A percentile compares a stretch with the other conserved stretches of the same genome.
Conservation (phyloP, 345 rosid species). For the Aquilaria yunnanensis region DNA sequence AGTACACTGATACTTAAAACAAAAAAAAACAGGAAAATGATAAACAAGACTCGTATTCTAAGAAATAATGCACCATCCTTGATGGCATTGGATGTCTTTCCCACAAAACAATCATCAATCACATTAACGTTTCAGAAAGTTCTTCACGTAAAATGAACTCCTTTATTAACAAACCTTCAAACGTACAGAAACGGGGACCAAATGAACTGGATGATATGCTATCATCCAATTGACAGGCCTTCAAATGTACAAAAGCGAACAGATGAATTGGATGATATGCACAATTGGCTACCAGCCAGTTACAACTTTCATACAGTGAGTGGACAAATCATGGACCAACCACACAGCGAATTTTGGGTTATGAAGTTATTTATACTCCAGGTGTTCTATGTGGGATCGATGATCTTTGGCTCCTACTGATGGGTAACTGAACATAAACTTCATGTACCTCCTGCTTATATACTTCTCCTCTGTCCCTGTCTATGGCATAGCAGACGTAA, state of each 20-base stretch:
- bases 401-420: conserved; percentile 53
- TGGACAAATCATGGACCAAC: conserved; percentile 16
- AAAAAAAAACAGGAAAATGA: no score
- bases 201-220: conserved; percentile 15
- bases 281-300: conserved; percentile 21
- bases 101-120: no score
- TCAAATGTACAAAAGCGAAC: conserved; percentile 19
- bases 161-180: conserved; percentile 30
- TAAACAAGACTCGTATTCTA: no score
- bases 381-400: conserved; percentile 24
- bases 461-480: conserved; percentile 79
- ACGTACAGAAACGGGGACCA: conserved; percentile 13
- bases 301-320: conserved; percentile 13
- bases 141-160: not conserved
- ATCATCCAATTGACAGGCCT: conserved; percentile 7
- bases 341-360: not conserved
- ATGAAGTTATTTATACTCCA: conserved; percentile 28
- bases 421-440: conserved; percentile 71
- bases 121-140: no score
- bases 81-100: no score
- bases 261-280: conserved; percentile 15
- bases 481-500: conserved; percentile 78
- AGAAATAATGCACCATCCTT: no score
- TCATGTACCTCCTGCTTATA: conserved; percentile 83
- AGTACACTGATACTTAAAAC: no score